Evolutionary conservation across 345 rosid genomes (phyloP), one percentile per base, ranked within the genome.

Genomic region (Citrus medica): DNA sequence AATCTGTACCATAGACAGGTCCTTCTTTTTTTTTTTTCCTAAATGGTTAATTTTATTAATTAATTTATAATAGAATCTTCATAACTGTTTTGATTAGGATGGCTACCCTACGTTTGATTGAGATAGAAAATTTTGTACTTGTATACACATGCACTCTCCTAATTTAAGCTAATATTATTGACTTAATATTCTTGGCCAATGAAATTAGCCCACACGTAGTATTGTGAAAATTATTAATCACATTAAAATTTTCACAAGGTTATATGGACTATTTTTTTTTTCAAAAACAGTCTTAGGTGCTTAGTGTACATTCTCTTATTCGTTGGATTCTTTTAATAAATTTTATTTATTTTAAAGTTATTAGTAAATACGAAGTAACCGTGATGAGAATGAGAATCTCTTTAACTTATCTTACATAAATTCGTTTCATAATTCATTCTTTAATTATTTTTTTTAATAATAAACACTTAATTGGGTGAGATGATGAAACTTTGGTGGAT

Each of bases 151-250:
- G 69, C 28, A 74, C n/a, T 28, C 37, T 40, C 7, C 25, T 48
- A 63, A 27, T 55, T 24, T n/a, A 21, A 22, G 28, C 66, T 55
- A 38, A 65, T 22, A 65, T 55, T 17, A 42, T 59, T 71, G 79
- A 76, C 75, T 66, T 75, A 0, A 35, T 4, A 59, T 19, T 58
- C 79, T 67, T 77, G 19, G 30, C 77, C 79, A 74, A 73, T 77
- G 27, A 64, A 77, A 66, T 46, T 35, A 42, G 22, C 12, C 70
- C 86, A 78, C 81, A 72, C 30, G 24, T 25, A 35, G 32, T 1
- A 7, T 16, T 1, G 13, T 27, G 56, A 42, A 40, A 4, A 69
- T 16, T 14, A 2, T 46, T 46, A 16, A 22, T 9, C 35, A 16
- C 69, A 7, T 65, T 65, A 33, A 2, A 17, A 33, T 33, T 33